Base-by-base conservation (phyloP, 202 grass and related monocot species). In the Dendrocalamus latiflorus region DNA sequence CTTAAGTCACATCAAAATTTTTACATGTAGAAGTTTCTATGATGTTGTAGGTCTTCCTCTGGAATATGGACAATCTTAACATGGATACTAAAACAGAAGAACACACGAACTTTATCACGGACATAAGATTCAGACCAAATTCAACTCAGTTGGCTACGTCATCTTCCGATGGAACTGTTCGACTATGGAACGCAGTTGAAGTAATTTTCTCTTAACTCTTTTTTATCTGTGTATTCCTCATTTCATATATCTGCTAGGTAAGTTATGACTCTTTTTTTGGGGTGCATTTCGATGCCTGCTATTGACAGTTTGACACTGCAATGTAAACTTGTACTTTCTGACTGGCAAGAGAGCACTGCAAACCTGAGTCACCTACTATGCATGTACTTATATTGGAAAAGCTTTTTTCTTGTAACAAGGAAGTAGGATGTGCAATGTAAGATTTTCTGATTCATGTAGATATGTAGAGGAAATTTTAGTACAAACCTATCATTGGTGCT, bases 101-200 rank as follows among this genome's bases (percentile, higher is more conserved):
- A 53, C 96, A 98, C 61, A 74, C 59, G 37, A 93, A 92, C 77
- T 87, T 98, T 44, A 92, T 95, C 34, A 98, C 96, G 5, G 91
- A 93, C 48, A 91, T 98, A 86, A 86, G 93, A 72, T 98, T 98
- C 85, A 95, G 47, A 81, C 79, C 77, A 3, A 94, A 94, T 81
- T 87, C 85, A 75, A 81, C 87, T 77, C 96, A 95, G 70, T 88
- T 98, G 15, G 96, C 93, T 77, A 95, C 96, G 67, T 98, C 96
- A 58, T 98, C 96, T 81, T 95, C 85, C 59, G 96, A 98, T 49
- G 91, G 93, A 88, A 98, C 91, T 63, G 89, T 98, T 82, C 84
- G 81, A 58, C 77, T 98, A 74, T 98, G 93, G 96, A 95, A 95
- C 74, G 93, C 91, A 71, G 28, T 86, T 65, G 96, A 95, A 69